Conservation (phyloP, 768 basidiomycete genomes). For the Baorangia bicolor region DNA sequence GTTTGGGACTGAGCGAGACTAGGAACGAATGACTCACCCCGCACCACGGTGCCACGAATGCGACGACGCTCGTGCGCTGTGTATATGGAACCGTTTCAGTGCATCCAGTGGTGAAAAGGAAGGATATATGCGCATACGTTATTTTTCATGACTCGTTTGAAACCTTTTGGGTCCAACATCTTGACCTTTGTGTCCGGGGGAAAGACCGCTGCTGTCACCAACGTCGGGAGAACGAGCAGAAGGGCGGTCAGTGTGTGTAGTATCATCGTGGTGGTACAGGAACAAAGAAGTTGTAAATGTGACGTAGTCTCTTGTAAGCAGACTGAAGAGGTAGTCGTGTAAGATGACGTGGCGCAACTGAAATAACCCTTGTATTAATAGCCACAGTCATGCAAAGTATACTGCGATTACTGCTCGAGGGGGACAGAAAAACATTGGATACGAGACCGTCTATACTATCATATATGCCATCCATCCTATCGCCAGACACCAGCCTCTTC, state of each 20-base stretch:
- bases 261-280: constrained; percentile 24
- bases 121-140: constrained; percentile 53
- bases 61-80: constrained; percentile 76
- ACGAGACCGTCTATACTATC: constrained; percentile 7
- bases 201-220: constrained; percentile 48
- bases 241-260: constrained; percentile 16
- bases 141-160: constrained; percentile 68
- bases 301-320: not conserved
- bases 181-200: constrained; percentile 62
- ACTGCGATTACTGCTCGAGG: not conserved
- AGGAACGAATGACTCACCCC: constrained; percentile 50
- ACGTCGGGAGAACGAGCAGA: constrained; percentile 30
- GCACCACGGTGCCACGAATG: constrained; percentile 96
- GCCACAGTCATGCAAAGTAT: not conserved
- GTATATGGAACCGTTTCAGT: not conserved
- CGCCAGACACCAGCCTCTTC: not conserved
- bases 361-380: constrained; percentile 13
- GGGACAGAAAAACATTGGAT: not conserved
- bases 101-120: not conserved
- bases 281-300: not conserved
- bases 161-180: constrained; percentile 67
- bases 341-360: constrained; percentile 14
- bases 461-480: not conserved
- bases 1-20: not conserved
- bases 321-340: not conserved